Base-by-base conservation (phyloP, 441 rosid genomes). In the Brassica balearica region DNA sequence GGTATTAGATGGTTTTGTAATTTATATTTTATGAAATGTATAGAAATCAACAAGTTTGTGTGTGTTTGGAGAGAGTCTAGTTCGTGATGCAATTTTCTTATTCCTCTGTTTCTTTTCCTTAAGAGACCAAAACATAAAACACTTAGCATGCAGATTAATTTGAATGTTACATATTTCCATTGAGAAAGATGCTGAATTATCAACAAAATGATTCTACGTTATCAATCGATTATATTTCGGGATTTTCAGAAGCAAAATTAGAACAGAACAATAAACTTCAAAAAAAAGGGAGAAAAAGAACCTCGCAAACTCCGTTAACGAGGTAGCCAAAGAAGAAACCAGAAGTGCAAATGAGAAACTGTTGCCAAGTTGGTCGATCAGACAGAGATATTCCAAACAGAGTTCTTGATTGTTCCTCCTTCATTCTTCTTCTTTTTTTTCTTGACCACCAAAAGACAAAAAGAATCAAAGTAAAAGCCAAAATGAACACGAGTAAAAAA, bases 291-390 rank as follows among this genome's bases (percentile, higher is more conserved):
- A 15, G 10, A 63, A 58, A 60, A 11, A 23, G 34, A 60, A 92
- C 97, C 99, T 95, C 98, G 69, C 98, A 95, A 76, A 95, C 77
- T 77, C 99, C 99, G 75, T 95, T 95, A 72, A 95, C 93, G 68
- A 95, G 97, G 71, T 95, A 95, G 53, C 98, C 98, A 68, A 95
- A 93, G 87, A 93, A 95, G 90, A 95, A 95, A 51, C 98, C 97
- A 79, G 99, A 88, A 66, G 98, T 89, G 68, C 97, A 93, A 61
- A 95, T 88, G 29, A 95, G 87, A 81, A 95, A 93, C 77, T 90
- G 98, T 63, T 95, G 92, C 96, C 96, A 92, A 46, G 77, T 84
- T 48, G 97, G 89, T 70, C 91, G 87, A 80, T 82, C 89, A 65
- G 96, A 84, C 20, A 92, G 77, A 20, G 94, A 87, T 73, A 92